Evolutionary conservation across 352 stramenopile species (phyloP).

Genomic region (Globisporangium nagaii): DNA sequence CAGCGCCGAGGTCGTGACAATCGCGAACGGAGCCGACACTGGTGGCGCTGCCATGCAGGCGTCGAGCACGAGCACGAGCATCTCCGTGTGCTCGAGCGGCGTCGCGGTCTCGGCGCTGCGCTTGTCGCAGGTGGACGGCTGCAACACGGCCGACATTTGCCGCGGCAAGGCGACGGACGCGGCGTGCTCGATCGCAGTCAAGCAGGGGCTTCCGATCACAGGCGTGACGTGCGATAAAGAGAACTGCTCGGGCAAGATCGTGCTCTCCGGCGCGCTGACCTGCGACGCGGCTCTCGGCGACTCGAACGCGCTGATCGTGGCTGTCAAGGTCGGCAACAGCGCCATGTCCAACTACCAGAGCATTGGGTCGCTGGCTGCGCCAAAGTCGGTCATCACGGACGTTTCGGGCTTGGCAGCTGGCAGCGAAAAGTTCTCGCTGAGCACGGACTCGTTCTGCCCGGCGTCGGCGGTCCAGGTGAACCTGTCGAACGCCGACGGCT

Average conservation of each 20-base stretch:
- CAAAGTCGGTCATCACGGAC: constrained; percentile 22
- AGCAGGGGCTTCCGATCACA: constrained; percentile 22
- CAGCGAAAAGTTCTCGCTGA: constrained; percentile 29
- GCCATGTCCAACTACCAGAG: constrained; percentile 35
- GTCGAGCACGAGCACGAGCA: constrained; percentile 9
- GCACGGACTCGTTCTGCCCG: constrained; percentile 37
- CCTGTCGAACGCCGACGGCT: constrained; percentile 13
- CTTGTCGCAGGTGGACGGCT: constrained; percentile 44
- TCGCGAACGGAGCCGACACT: constrained; percentile 36
- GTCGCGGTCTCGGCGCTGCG: constrained; percentile 41
- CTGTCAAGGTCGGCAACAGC: constrained; percentile 44
- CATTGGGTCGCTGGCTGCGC: constrained; percentile 35
- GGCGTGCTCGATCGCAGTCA: constrained; percentile 37
- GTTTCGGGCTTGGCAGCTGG: constrained; percentile 25
- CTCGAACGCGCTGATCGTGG: constrained; percentile 35
- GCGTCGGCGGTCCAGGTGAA: constrained; percentile 28
- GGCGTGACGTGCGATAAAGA: constrained; percentile 39
- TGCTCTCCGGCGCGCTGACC: constrained; percentile 29
- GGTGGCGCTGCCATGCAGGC: constrained; percentile 22
- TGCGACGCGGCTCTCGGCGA: constrained; percentile 36
- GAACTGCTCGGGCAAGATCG: constrained; percentile 44
- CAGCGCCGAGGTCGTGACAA: constrained; percentile 33
- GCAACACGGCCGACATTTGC: constrained; percentile 59
- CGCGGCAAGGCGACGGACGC: constrained; percentile 34
- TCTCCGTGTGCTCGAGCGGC: constrained; percentile 46